A percentile compares a stretch with the other conserved stretches of the same genome.
Evolutionary conservation across 2,329 filamentous ascomycete species (phyloP).

Genomic region (Pleochaeta shiraiana): DNA sequence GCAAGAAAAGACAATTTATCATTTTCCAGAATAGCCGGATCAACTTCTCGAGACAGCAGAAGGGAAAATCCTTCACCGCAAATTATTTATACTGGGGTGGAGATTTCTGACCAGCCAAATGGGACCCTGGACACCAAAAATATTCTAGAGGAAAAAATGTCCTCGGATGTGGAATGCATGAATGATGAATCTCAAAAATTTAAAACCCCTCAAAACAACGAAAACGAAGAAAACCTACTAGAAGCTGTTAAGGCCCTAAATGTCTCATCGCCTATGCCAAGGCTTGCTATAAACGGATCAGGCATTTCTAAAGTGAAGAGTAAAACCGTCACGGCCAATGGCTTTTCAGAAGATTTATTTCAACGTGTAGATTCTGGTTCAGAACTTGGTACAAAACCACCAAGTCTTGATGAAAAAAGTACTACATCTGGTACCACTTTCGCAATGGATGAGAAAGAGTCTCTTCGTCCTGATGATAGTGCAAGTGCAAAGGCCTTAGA

Average conservation of each 20-base stretch:
- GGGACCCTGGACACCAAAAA: slow-evolving; percentile 3
- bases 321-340: slow-evolving; percentile 13
- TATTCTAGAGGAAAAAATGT: background rate
- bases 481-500: slow-evolving; percentile 79
- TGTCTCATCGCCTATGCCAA: slow-evolving; percentile 15
- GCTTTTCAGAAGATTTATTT: slow-evolving; percentile 17
- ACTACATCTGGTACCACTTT: slow-evolving; percentile 88
- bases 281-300: slow-evolving; percentile 19
- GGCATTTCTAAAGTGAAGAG: slow-evolving; percentile 9
- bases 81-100: slow-evolving; percentile 6
- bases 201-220: background rate
- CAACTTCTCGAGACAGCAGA: slow-evolving; percentile 15
- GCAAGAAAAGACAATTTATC: slow-evolving; percentile 21
- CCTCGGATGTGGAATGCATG: background rate
- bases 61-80: slow-evolving; percentile 12
- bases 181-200: background rate
- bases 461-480: slow-evolving; percentile 81
- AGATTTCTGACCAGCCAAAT: slow-evolving; percentile 5
- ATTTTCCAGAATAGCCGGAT: slow-evolving; percentile 15
- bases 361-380: slow-evolving; percentile 36
- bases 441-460: slow-evolving; percentile 93
- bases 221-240: slow-evolving; percentile 13
- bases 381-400: slow-evolving; percentile 54
- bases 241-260: slow-evolving; percentile 18
- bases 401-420: slow-evolving; percentile 84